Evolutionary conservation across 257 asterid species (phyloP).

Genomic region (Nicotiana paniculata): DNA sequence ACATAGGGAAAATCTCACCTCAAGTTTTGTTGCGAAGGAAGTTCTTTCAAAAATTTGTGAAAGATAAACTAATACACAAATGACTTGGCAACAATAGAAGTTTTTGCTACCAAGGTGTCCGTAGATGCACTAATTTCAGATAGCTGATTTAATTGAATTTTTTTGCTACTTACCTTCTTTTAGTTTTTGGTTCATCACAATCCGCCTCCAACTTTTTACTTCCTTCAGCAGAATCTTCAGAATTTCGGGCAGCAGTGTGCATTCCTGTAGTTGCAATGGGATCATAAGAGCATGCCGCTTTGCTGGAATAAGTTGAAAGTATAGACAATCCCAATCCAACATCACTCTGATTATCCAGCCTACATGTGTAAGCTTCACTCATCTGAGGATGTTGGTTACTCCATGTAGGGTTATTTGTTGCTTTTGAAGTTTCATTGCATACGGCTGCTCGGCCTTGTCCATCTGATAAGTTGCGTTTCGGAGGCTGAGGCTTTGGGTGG

Average conservation of each 20-base stretch:
- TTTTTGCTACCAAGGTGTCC: background rate
- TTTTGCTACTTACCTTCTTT: conserved; percentile 41
- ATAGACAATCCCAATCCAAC: conserved; percentile 29
- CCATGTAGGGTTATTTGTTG: conserved; percentile 13
- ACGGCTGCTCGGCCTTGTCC: conserved; percentile 22
- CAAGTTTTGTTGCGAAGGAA: background rate
- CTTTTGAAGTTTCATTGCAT: conserved; percentile 16
- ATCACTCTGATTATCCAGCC: conserved; percentile 17
- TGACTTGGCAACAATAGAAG: background rate
- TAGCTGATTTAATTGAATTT: background rate
- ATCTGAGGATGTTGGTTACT: conserved; percentile 16
- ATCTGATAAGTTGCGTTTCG: conserved; percentile 20
- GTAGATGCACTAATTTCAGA: background rate
- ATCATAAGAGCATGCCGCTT: conserved; percentile 17
- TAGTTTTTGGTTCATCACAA: conserved; percentile 38
- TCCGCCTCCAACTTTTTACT: conserved; percentile 30
- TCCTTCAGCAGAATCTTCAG: conserved; percentile 41
- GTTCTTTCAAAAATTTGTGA: background rate
- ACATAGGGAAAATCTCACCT: background rate
- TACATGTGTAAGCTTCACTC: conserved; percentile 16
- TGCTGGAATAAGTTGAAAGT: conserved; percentile 19
- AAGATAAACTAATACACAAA: background rate
- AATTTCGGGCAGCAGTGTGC: conserved; percentile 23
- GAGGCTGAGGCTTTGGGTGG: conserved; percentile 51
- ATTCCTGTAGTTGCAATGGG: conserved; percentile 19